Evolutionary conservation across 2,329 filamentous ascomycete species (phyloP).

Genomic region (Paraconiothyrium sp.): DNA sequence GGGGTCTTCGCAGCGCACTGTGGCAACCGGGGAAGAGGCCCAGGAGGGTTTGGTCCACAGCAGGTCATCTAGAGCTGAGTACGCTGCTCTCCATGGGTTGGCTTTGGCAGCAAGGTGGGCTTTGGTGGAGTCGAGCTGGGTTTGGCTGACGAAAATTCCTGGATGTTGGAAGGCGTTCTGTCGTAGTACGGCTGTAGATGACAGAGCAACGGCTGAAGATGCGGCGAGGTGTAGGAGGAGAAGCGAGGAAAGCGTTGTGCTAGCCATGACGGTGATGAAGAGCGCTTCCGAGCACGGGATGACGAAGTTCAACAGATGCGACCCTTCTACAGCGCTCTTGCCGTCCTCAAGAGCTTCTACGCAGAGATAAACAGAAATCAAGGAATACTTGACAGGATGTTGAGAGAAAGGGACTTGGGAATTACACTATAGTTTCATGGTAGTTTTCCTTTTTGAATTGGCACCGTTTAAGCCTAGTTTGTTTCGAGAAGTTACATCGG

Average conservation of each 20-base stretch:
- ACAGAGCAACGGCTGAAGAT: neutral
- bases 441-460: no score
- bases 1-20: conserved; percentile 11
- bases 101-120: conserved; percentile 1
- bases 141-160: conserved; percentile 4
- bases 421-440: no score
- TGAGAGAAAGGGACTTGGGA: no score
- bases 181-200: neutral
- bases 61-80: neutral
- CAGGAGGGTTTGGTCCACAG: conserved; percentile 3
- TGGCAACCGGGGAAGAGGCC: neutral
- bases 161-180: conserved; percentile 2
- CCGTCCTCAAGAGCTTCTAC: no score
- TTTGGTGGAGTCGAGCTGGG: conserved; percentile 9
- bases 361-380: no score
- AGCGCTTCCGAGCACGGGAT: neutral
- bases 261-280: neutral
- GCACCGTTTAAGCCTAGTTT: no score
- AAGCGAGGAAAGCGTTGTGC: neutral
- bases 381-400: no score
- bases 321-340: no score
- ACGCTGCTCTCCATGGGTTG: conserved; percentile 7
- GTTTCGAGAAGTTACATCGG: no score
- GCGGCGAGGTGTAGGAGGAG: neutral
- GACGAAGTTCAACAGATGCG: neutral